Percentiles rank a stretch among this genome's conserved stretches.
phyloP scores from a whole-genome alignment of 495 filamentous ascomycete species.

The Neurospora terricola region DNA sequence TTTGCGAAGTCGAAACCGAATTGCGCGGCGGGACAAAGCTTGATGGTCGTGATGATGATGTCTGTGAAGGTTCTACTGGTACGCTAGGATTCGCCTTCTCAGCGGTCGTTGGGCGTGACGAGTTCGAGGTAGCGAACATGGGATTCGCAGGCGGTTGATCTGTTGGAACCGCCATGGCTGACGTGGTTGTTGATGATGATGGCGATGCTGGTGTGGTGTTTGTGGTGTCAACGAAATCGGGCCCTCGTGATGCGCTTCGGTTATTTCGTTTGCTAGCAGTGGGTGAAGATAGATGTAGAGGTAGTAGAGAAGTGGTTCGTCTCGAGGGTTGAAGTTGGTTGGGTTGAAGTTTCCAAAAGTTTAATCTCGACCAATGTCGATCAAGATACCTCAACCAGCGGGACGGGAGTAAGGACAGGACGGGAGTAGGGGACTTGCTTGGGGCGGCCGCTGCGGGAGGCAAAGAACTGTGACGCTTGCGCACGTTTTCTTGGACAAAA shows the following conservation, averaged over 20 bases:
- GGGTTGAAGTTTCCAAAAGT: background rate
- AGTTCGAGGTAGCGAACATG: background rate
- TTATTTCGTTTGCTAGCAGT: background rate
- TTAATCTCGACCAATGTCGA: background rate
- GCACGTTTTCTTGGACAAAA: background rate
- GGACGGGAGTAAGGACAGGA: background rate
- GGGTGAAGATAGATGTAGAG: background rate
- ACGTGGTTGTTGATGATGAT: background rate
- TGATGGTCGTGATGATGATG: background rate
- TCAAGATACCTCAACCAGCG: background rate
- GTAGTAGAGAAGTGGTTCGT: background rate
- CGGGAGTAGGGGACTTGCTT: background rate
- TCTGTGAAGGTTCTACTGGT: background rate
- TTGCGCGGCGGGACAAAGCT: background rate
- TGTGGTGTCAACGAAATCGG: background rate
- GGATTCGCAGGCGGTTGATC: slow-evolving; percentile 1
- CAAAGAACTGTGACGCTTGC: background rate
- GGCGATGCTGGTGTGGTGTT: background rate
- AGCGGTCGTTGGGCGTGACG: background rate
- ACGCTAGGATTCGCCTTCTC: background rate
- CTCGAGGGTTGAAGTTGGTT: background rate
- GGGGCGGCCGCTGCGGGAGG: background rate
- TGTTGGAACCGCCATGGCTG: background rate
- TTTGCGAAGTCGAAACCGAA: background rate
- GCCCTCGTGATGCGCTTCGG: background rate